phyloP scores from a whole-genome alignment of 768 basidiomycete genomes.

The Lactarius hatsudake region DNA sequence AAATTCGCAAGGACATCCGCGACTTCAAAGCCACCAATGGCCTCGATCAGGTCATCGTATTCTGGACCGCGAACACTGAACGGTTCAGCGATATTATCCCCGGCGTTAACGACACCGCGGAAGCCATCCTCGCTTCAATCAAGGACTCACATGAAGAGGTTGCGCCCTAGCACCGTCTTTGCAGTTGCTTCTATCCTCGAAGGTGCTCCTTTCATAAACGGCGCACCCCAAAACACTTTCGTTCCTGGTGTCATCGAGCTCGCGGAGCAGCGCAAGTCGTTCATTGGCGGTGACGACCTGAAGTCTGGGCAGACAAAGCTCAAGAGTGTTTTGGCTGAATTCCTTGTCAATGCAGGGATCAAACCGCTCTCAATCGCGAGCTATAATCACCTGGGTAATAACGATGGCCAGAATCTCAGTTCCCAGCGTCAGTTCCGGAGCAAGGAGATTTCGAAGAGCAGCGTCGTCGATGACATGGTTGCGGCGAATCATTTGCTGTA shows the following conservation, averaged over 20 bases:
- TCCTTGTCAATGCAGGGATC: constrained; percentile 98
- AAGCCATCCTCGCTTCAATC: constrained; percentile 80
- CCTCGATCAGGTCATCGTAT: constrained; percentile 87
- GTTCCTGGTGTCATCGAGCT: constrained; percentile 93
- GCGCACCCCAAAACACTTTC: constrained; percentile 98
- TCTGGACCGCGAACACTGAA: constrained; percentile 99
- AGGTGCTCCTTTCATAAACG: constrained; percentile 93
- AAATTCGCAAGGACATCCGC: constrained; percentile 90
- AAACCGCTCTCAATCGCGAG: constrained; percentile 96
- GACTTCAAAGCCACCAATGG: constrained; percentile 81
- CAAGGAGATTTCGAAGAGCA: constrained; percentile 98
- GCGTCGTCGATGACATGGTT: constrained; percentile 98
- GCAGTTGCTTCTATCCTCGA: constrained; percentile 96
- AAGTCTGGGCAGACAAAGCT: constrained; percentile 98
- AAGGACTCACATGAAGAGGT: constrained; percentile 85
- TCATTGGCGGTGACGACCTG: constrained; percentile 97
- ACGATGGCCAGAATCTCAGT: constrained; percentile 90
- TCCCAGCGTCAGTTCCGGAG: constrained; percentile 93
- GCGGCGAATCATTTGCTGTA: constrained; percentile 84
- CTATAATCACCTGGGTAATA: constrained; percentile 99
- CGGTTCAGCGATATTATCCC: constrained; percentile 93
- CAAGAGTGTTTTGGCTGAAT: constrained; percentile 96
- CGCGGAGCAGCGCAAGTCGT: constrained; percentile 82
- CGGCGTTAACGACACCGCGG: constrained; percentile 93
- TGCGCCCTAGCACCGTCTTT: constrained; percentile 95